These are phyloP conservation scores for Asparagopsis taxiformis DNA, from an alignment of 31 red algal genomes.

Conservation along the genomic window DNA sequence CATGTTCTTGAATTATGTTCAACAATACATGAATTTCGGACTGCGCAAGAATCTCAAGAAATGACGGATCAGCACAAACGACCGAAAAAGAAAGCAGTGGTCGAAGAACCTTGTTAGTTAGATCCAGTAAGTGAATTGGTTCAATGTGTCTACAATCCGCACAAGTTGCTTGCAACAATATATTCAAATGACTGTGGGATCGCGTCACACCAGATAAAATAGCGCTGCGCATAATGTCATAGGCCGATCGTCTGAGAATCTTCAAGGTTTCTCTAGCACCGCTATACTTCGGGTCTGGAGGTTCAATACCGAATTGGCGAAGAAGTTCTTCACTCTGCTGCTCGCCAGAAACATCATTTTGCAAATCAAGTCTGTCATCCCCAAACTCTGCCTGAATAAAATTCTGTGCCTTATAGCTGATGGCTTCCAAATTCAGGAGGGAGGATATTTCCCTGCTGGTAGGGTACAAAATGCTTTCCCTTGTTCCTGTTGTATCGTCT, in stretches of 20 bases:
- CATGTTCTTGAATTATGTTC: conserved; percentile 20
- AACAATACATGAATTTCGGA: conserved; percentile 31
- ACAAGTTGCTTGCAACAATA: conserved; percentile 6
- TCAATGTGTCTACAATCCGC: conserved; percentile 37
- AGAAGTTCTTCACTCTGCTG: conserved; percentile 36
- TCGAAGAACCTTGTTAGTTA: conserved; percentile 4
- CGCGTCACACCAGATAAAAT: conserved; percentile 45
- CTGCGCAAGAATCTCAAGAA: conserved; percentile 9
- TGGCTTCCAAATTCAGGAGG: conserved; percentile 31
- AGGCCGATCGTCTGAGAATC: conserved; percentile 21
- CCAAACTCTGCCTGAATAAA: conserved; percentile 3
- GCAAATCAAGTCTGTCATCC: neutral
- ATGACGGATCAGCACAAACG: conserved; percentile 6
- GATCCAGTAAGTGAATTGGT: conserved; percentile 27
- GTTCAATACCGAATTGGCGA: conserved; percentile 39
- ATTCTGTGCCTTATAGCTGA: neutral
- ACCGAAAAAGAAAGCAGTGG: conserved; percentile 38
- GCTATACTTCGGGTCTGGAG: conserved; percentile 13
- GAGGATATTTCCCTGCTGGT: conserved; percentile 22
- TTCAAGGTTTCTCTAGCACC: conserved; percentile 28
- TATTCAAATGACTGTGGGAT: conserved; percentile 18
- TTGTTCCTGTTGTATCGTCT: conserved; percentile 1
- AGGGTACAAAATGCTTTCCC: conserved; percentile 22
- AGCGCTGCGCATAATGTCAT: conserved; percentile 35
- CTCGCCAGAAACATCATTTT: conserved; percentile 14